Percentiles rank a stretch among this genome's conserved stretches.
Conservation (phyloP, 192 early-diverging fungal genomes). For the Rhizoclosmatium globosum region DNA sequence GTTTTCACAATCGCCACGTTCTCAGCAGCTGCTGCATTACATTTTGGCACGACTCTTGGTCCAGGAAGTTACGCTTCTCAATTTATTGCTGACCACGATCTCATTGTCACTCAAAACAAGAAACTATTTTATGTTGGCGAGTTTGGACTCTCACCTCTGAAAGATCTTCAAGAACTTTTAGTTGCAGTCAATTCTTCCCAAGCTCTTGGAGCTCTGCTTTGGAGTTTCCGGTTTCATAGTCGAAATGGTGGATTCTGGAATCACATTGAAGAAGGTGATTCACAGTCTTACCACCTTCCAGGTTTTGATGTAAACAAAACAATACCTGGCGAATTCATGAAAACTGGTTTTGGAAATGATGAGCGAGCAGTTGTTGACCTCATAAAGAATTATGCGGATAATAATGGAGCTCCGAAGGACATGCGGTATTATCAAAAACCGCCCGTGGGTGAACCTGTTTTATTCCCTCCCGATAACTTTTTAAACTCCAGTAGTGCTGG, state of each 20-base stretch:
- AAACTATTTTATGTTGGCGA: slow-evolving; percentile 46
- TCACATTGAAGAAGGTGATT: slow-evolving; percentile 41
- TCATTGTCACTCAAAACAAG: not conserved
- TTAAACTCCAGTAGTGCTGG: not conserved
- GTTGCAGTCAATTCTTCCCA: not conserved
- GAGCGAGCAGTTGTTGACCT: not conserved
- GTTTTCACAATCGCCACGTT: not conserved
- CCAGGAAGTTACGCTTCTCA: not conserved
- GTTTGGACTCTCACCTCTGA: slow-evolving; percentile 28
- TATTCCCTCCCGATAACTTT: not conserved
- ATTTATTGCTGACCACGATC: not conserved
- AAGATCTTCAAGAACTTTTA: not conserved
- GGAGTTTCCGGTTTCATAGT: slow-evolving; percentile 45
- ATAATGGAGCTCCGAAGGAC: no score
- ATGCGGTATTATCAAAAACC: not conserved
- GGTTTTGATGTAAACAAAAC: slow-evolving; percentile 34
- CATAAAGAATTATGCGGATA: no score
- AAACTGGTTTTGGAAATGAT: not conserved
- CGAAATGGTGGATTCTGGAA: slow-evolving; percentile 48
- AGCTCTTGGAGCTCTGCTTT: slow-evolving; percentile 34
- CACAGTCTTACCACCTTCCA: slow-evolving; percentile 47
- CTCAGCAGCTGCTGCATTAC: not conserved
- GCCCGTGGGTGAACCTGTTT: not conserved
- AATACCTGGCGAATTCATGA: not conserved
- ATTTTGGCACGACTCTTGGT: not conserved